Evolutionary conservation across 768 basidiomycete species (phyloP).

Genomic region (Rhodotorula diobovata): DNA sequence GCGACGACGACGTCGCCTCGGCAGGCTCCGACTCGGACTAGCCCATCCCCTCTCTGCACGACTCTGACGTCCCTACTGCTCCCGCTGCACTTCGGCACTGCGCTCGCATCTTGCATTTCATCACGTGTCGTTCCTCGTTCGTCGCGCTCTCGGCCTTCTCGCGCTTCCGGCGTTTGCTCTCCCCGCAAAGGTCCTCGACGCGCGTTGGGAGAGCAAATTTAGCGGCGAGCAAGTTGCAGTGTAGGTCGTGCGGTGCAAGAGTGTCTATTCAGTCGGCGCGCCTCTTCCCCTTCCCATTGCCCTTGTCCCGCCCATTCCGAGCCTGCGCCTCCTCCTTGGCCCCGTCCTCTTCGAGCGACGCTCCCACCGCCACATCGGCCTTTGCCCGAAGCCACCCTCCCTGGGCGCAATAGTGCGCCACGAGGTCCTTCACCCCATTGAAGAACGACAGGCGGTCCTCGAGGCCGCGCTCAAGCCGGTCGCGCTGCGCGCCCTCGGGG

Average conservation of each 20-base stretch:
- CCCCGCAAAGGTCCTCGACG: no score
- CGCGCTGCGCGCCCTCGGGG: neutral
- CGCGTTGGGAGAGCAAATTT: no score
- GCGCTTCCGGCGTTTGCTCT: no score
- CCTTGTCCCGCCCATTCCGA: no score
- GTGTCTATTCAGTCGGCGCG: neutral
- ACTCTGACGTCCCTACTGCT: neutral
- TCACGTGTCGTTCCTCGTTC: no score
- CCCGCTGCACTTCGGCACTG: neutral
- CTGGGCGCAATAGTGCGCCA: neutral
- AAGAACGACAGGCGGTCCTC: neutral
- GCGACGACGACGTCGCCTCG: slow-evolving; percentile 21
- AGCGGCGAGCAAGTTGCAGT: no score
- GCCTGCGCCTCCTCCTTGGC: neutral
- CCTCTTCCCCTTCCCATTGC: neutral
- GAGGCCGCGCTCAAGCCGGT: neutral
- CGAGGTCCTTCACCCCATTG: neutral
- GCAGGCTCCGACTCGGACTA: slow-evolving; percentile 29
- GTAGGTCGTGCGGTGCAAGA: no score
- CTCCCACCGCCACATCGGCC: neutral
- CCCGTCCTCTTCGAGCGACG: neutral
- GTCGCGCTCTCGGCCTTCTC: no score
- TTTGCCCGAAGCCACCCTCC: neutral
- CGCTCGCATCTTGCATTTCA: neutral
- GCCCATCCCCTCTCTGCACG: neutral